Base-by-base conservation (phyloP, 306 rosid species). In the Carpinus fangiana region DNA sequence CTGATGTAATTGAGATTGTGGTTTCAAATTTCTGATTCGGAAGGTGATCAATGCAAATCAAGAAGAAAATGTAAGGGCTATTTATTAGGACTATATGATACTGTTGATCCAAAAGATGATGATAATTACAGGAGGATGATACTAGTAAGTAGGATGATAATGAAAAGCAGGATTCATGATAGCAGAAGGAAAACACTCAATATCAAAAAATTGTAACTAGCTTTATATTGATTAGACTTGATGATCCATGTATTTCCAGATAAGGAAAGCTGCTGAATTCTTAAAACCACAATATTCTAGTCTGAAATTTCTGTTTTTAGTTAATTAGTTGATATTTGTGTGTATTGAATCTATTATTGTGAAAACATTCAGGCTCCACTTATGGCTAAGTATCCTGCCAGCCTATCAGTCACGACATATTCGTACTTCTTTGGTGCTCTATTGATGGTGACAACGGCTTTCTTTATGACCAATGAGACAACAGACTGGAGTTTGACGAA, bases 391-490 rank as follows among this genome's bases (percentile, higher is more conserved):
- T 95, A 92, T 85, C 97, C 92, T 1, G 90, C 96, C 82, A 92
- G 86, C 84, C 61, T 92, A 53, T 92, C 98, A 47, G 91, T 95
- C 66, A 91, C 97, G 10, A 97, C 98, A 51, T 88, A 73, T 85
- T 90, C 98, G 21, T 91, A 90, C 87, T 83, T 87, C 62, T 92
- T 91, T 14, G 98, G 98, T 82, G 90, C 89, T 78, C 18, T 73
- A 34, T 55, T 88, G 79, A 86, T 95, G 93, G 91, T 92, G 89
- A 78, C 71, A 64, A 84, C 93, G 45, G 88, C 98, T 13, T 55
- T 91, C 60, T 79, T 91, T 61, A 76, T 85, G 85, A 87, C 89
- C 72, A 77, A 57, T 14, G 90, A 87, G 55, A 82, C 96, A 71
- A 90, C 88, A 10, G 84, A 82, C 72, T 95, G 98, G 98, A 91